Evolutionary conservation across 768 basidiomycete genomes (phyloP).

Genomic region (Jaapia argillacea): DNA sequence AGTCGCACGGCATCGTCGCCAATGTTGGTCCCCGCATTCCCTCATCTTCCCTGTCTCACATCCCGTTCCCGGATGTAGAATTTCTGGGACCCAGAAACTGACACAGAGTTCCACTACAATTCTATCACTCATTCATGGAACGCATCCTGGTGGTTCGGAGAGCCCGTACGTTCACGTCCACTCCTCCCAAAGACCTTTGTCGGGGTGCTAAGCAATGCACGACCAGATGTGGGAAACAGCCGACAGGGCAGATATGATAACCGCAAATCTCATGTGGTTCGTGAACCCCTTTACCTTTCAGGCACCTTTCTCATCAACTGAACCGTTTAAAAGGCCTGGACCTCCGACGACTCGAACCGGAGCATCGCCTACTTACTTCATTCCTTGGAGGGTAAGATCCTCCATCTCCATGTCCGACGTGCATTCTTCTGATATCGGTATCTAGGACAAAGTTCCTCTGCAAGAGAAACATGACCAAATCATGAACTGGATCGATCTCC

Average conservation of each 20-base stretch:
- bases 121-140: conserved; percentile 50
- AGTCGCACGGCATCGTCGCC: conserved; percentile 86
- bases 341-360: conserved; percentile 65
- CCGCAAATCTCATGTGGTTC: conserved; percentile 90
- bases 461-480: conserved; percentile 69
- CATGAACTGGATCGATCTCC: conserved; percentile 75
- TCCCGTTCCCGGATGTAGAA: conserved; percentile 33
- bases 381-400: conserved; percentile 59
- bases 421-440: not conserved
- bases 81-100: conserved; percentile 70
- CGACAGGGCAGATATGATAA: conserved; percentile 55
- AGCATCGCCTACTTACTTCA: conserved; percentile 57
- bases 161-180: conserved; percentile 53
- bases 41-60: not conserved
- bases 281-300: conserved; percentile 14
- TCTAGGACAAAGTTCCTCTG: conserved; percentile 50
- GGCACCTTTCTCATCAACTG: not conserved
- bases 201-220: too few relatives aligned
- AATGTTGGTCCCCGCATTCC: conserved; percentile 42
- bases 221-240: conserved; percentile 87
- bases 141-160: conserved; percentile 79
- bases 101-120: conserved; percentile 66
- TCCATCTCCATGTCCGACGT: not conserved
- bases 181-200: too few relatives aligned
- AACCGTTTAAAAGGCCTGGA: conserved; percentile 51